Evolutionary conservation across 2,329 filamentous ascomycete genomes (phyloP).

Genomic region (Epichloe festucae): DNA sequence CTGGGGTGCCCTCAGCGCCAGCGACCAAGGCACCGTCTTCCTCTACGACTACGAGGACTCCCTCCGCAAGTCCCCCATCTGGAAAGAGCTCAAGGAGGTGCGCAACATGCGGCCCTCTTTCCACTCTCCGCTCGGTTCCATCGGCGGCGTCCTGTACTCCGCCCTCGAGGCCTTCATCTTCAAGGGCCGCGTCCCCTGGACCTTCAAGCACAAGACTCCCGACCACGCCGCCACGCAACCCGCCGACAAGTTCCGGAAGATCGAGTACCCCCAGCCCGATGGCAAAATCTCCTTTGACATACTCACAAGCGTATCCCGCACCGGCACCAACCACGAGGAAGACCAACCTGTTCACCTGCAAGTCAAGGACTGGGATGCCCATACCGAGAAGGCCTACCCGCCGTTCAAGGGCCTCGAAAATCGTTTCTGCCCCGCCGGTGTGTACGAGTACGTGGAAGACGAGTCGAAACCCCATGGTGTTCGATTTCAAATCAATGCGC

Average conservation of each 20-base stretch:
- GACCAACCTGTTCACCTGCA: conserved; percentile 95
- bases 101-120: conserved; percentile 97
- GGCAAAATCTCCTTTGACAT: conserved; percentile 94
- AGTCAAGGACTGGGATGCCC: conserved; percentile 88
- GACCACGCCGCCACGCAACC: conserved; percentile 70
- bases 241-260: conserved; percentile 71
- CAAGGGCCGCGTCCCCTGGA: conserved; percentile 82
- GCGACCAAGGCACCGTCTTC: conserved; percentile 62
- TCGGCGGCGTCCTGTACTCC: conserved; percentile 84
- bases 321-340: conserved; percentile 96
- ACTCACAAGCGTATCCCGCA: conserved; percentile 84
- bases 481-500: conserved; percentile 91
- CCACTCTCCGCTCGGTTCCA: conserved; percentile 73
- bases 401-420: conserved; percentile 88
- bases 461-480: conserved; percentile 75
- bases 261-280: conserved; percentile 94
- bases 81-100: conserved; percentile 88
- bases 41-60: conserved; percentile 88
- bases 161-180: conserved; percentile 82
- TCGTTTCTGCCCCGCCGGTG: conserved; percentile 90
- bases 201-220: conserved; percentile 66
- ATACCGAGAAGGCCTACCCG: conserved; percentile 72
- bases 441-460: conserved; percentile 97
- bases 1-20: conserved; percentile 55
- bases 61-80: conserved; percentile 74